phyloP scores from a whole-genome alignment of 2,329 filamentous ascomycete genomes.

The Calonectria pauciramosa region DNA sequence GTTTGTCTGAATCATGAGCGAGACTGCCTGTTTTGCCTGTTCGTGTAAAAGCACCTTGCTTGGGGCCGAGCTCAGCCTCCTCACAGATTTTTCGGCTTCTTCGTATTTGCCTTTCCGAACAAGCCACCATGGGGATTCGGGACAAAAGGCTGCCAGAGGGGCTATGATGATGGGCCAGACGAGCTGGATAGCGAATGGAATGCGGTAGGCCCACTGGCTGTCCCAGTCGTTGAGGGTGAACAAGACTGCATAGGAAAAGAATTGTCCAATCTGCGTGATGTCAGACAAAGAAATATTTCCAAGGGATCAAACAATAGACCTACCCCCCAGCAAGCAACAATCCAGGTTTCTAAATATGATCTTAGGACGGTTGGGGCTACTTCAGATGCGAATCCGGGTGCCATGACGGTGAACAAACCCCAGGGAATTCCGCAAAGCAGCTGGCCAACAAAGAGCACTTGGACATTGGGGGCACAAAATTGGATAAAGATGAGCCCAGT shows the following conservation, averaged over 20 bases:
- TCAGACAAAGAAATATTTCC: background rate
- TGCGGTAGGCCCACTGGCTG: conserved; percentile 39
- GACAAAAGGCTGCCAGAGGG: conserved; percentile 28
- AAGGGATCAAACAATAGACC: background rate
- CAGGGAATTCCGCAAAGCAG: conserved; percentile 58
- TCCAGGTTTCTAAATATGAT: conserved; percentile 50
- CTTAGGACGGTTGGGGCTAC: conserved; percentile 49
- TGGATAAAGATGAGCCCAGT: conserved; percentile 37
- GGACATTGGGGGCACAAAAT: conserved; percentile 48
- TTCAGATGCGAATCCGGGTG: conserved; percentile 59
- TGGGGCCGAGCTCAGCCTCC: background rate
- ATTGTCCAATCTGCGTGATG: background rate
- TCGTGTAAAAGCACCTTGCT: background rate
- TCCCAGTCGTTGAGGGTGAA: conserved; percentile 43
- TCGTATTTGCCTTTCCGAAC: conserved; percentile 51
- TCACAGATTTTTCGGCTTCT: conserved; percentile 40
- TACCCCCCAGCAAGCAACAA: conserved; percentile 6
- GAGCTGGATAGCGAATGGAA: conserved; percentile 46
- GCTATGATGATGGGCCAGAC: conserved; percentile 39
- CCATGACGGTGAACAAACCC: conserved; percentile 56
- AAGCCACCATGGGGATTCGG: conserved; percentile 59
- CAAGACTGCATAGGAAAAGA: conserved; percentile 25
- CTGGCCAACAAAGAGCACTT: conserved; percentile 57
- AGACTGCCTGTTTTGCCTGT: background rate
- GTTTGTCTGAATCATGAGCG: conserved; percentile 27